Evolutionary conservation across 192 early-diverging fungal species (phyloP), one percentile per base, ranked within the genome.

Genomic region (Dimargaris cristalligena): DNA sequence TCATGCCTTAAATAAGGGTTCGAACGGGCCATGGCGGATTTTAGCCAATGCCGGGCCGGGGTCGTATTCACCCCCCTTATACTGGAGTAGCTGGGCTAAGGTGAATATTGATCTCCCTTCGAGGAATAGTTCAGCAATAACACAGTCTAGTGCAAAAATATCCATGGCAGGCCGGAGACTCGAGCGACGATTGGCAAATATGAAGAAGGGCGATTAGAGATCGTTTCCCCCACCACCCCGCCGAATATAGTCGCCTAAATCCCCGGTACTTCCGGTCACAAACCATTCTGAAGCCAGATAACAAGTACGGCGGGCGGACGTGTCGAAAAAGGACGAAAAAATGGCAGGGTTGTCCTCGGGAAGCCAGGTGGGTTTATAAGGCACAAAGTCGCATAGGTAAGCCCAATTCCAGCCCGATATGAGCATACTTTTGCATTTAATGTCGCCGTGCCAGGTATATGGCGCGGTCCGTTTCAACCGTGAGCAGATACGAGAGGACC

Each of bases 331-430:
- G 69, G 89, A 96, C 3, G 87, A 89, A 66, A 94, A 98, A 60
- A 94, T 86, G 16, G 89, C 88, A 0, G 94, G 94, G 60, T 97
- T 91, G 67, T 97, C 92, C 71, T 92, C 90, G 16, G 94, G 94
- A 32, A 97, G 60, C 66, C 82, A 88, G n/a, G 84, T 83, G 2
- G 94, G 94, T 65, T 97, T 97, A 69, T 83, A 92, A 11, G 76
- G 77, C 44, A 87, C 88, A 75, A 92, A 93, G 49, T 97, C 94
- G 2, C 80, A 79, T 8, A 95, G 58, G 57, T 87, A 97, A 1
- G 75, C 83, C 92, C 93, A 87, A 69, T 92, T 94, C 92, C 93
- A 98, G 60, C 82, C 87, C 8, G 94, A 95, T 1, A 98, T 84
- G 23, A 94, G 67, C 13, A 96, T 74, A 63, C 96, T 98, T 55